Evolutionary conservation across 768 basidiomycete genomes (phyloP), one percentile per base, ranked within the genome.

Genomic region (Phaeotremella skinneri): DNA sequence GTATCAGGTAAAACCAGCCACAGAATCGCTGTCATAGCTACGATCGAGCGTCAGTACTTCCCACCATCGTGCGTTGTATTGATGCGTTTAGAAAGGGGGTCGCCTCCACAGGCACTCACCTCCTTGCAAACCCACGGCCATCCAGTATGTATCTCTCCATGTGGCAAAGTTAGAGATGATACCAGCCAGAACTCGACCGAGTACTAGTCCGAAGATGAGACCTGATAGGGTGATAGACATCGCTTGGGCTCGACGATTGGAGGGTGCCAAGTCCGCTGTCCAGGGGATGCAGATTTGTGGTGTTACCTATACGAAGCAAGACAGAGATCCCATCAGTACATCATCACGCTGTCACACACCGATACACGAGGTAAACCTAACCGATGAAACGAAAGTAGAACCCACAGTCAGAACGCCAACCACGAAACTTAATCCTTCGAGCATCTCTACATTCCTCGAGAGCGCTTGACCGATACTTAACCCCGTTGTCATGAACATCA

Each of bases 221-320:
- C 78, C 66, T 14, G 59, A 69, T 23, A 79, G 56, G 13, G 78
- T 78, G 55, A 91, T 85, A 1, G 88, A 85, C 42, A 94, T 81
- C 0, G 90, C 87, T 4, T 85, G 81, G 0, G 87, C 90, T 26
- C 90, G 83, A 21, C 83, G 82, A 49, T 85, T 81, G 0, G 86
- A 83, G 0, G 87, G 85, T 0, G 90, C 90, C 26, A 93, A 82
- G 76, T 94, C 91, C 1, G 85, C 91, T 0, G 89, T 88, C 41
- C 87, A 68, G 0, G 90, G 83, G 56, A 94, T 84, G 59, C 85
- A 77, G 58, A 92, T 84, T 57, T 78, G 78, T 23, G 71, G 71
- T 21, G 68, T 68, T 13, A 72, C 60, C 67, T 81, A 77, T n/a
- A n/a, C 20, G 79, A 77, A 0, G 84, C 84, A 13, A 3, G n/a